Percentiles rank a stretch among this genome's conserved stretches.
phyloP scores from a whole-genome alignment of 257 asterid genomes.

The Plantago ovata region DNA sequence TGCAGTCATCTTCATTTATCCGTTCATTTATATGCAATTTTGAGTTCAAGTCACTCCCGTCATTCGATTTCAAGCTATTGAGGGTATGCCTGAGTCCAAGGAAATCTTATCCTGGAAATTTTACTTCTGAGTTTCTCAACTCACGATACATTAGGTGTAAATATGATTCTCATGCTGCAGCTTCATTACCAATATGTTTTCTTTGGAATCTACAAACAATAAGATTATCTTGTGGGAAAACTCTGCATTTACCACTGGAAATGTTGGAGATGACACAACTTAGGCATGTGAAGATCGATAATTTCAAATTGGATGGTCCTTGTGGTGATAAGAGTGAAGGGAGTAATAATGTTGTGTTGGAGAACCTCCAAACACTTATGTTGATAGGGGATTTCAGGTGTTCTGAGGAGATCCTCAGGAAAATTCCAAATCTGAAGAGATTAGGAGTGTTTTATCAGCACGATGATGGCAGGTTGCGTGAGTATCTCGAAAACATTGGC shows the following conservation, averaged over 20 bases:
- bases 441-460: background rate
- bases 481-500: background rate
- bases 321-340: background rate
- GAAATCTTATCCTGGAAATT: no score
- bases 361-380: conserved; percentile 4
- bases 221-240: background rate
- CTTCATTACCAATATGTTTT: no score
- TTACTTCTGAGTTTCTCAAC: no score
- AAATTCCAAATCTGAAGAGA: conserved; percentile 10
- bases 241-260: background rate
- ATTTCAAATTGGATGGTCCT: background rate
- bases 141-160: no score
- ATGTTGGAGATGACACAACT: background rate
- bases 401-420: background rate
- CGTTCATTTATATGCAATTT: background rate
- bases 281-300: background rate
- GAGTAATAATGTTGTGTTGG: background rate
- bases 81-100: no score
- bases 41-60: background rate
- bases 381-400: background rate
- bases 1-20: background rate
- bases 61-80: background rate
- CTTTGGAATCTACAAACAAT: background rate
- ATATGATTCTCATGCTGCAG: no score
- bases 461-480: no score